Percentiles rank a stretch among this genome's conserved stretches.
These are phyloP conservation scores for Fusarium vanettenii DNA, from an alignment of 2,329 filamentous ascomycete genomes.

Conservation along the genomic window DNA sequence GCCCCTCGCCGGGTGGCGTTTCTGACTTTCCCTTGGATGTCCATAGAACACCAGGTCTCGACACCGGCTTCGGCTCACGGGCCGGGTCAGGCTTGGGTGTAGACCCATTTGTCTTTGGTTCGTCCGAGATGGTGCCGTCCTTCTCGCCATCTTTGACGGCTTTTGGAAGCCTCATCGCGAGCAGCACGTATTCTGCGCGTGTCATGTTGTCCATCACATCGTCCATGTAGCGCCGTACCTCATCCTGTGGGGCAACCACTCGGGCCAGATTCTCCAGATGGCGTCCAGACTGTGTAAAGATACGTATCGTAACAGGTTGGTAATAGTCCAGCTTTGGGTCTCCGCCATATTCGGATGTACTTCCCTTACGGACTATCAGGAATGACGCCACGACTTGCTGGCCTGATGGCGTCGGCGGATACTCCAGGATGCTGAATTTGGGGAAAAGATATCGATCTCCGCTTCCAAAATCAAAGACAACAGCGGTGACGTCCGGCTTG, in stretches of 20 bases:
- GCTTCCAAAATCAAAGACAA: slow-evolving; percentile 77
- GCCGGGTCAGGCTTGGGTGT: slow-evolving; percentile 46
- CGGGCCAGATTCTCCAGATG: slow-evolving; percentile 70
- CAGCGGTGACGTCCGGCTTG: slow-evolving; percentile 72
- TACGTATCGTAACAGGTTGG: slow-evolving; percentile 76
- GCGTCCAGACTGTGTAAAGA: slow-evolving; percentile 65
- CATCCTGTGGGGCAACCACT: slow-evolving; percentile 71
- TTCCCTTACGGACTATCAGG: slow-evolving; percentile 79
- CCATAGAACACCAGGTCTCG: slow-evolving; percentile 52
- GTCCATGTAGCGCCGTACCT: slow-evolving; percentile 75
- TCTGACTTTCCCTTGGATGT: slow-evolving; percentile 41
- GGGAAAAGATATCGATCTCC: slow-evolving; percentile 85
- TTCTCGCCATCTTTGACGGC: slow-evolving; percentile 47
- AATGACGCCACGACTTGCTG: slow-evolving; percentile 79
- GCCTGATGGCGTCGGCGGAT: slow-evolving; percentile 60
- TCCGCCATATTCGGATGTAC: slow-evolving; percentile 72
- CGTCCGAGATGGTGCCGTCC: slow-evolving; percentile 43
- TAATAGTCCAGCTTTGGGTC: slow-evolving; percentile 77
- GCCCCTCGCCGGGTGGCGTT: slow-evolving; percentile 26
- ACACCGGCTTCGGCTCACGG: slow-evolving; percentile 34
- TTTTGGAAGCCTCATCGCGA: slow-evolving; percentile 74
- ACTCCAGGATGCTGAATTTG: slow-evolving; percentile 81
- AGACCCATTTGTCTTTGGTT: slow-evolving; percentile 46
- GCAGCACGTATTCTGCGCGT: slow-evolving; percentile 72
- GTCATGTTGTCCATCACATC: slow-evolving; percentile 77